Evolutionary conservation across 176 grass and related monocot species (phyloP), one percentile per base, ranked within the genome.

Genomic region (Coix lacrymajobi): DNA sequence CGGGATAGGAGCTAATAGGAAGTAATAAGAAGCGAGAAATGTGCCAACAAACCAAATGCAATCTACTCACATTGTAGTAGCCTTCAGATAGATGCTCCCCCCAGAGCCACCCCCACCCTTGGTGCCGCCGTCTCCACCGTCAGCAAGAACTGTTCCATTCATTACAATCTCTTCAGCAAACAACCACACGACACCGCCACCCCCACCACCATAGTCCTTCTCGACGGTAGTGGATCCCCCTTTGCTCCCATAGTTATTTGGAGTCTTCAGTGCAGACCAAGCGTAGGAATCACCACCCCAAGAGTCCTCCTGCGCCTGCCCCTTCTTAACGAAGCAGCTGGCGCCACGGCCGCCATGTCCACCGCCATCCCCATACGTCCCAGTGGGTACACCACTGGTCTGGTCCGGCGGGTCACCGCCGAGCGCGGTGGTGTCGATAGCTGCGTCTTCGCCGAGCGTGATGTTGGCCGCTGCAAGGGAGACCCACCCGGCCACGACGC

Each of bases 241-340:
- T 78, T 75, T 94, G 87, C 96, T 98, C 11, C 96, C 96, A 32
- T 92, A 98, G 81, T 85, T 95, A 56, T 82, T 82, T 1, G 96
- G 96, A 6, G 69, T 40, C 46, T 87, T 70, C 39, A 98, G 89
- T 6, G 85, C 69, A 19, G 79, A 74, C 96, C 96, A 98, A 1
- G 89, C 89, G 5, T 98, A 98, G 9, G 80, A 77, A 69, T 98
- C 95, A 19, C 95, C 95, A n/a, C 95, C 95, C 95, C 95, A 98
- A 0, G 92, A 93, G 66, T 98, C 95, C 88, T 98, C 92, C 79
- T 93, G 95, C 0, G 84, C 62, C 76, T 95, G 90, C 31, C 92
- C 95, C 24, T 98, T 29, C 76, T 73, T 89, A 36, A 95, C 86
- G 20, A 86, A 78, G 75, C 95, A 98, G 81, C 95, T 98, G 8